Base-by-base conservation (phyloP, 441 rosid species). In the Pelargonium fulgidum region DNA sequence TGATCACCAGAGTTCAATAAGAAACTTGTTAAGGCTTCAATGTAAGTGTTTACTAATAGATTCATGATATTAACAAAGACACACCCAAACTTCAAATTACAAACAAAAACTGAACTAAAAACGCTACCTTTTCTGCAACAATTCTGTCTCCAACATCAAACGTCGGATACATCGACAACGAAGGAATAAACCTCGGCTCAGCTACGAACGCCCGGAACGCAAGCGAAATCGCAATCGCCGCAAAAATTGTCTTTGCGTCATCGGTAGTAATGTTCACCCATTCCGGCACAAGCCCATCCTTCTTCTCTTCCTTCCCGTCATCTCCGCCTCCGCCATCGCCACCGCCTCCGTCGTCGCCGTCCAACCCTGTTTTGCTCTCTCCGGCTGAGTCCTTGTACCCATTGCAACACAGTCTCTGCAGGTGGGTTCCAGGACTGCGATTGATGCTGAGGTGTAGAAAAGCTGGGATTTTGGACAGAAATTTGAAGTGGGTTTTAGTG, bases 161-260 rank as follows among this genome's bases (percentile, higher is more conserved):
- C 1, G 16, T 13, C 56, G 16, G 13, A n/a, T 50, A 50, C 14
- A 94, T 94, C 24, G 98, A 50, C 56, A 50, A n/a, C 14, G 56
- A 50, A n/a, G 14, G 14, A 50, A 54, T 94, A 74, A 79, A 94
- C 81, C 98, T 85, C 1, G 98, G 97, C 86, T 94, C 99, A 11
- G 97, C 98, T 61, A 92, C 80, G 65, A 94, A 89, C 58, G 86
- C 63, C 74, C 97, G 80, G 79, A 94, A 94, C 14, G 98, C 99
- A 29, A 90, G 68, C 10, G 96, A 89, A n/a, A 94, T 79, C 13
- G 86, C 84, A 16, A 94, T 54, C 0, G 97, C 98, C 24, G 84
- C 86, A 58, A 90, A 59, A 71, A 94, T 92, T 8, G 97, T 86
- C 77, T 84, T 89, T 5, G 87, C 98, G 69, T 94, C 97, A 72